Conservation (phyloP, 768 basidiomycete species). For the Lentinula boryana region DNA sequence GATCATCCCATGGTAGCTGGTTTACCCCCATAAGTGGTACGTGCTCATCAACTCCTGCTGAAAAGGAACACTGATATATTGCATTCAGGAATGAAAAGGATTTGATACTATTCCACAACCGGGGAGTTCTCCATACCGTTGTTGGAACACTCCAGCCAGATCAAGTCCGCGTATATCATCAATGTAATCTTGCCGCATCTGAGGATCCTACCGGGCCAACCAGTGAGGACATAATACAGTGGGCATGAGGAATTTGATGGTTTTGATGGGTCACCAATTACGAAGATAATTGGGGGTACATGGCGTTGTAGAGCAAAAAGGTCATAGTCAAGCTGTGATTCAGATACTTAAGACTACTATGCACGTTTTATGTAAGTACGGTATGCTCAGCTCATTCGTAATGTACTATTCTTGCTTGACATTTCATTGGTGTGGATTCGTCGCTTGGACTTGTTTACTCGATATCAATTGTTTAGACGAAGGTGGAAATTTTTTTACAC, state of each 20-base stretch:
- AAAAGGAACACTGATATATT: neutral
- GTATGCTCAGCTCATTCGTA: too few species aligned
- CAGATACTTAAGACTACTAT: too few species aligned
- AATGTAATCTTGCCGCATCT: conserved; percentile 54
- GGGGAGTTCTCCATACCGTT: conserved; percentile 54
- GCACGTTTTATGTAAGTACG: too few species aligned
- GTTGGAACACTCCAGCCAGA: conserved; percentile 46
- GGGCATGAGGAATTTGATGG: conserved; percentile 23
- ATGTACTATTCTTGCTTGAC: too few species aligned
- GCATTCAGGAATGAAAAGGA: conserved; percentile 38
- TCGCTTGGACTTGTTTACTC: too few species aligned
- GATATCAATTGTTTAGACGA: too few species aligned
- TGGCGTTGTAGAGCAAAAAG: too few species aligned
- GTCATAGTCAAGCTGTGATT: too few species aligned
- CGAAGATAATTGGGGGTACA: too few species aligned
- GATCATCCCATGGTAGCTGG: conserved; percentile 21
- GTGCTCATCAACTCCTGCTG: neutral
- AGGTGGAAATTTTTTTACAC: too few species aligned
- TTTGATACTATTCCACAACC: conserved; percentile 58
- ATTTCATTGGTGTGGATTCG: too few species aligned
- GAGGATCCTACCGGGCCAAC: conserved; percentile 42
- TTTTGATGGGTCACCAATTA: too few species aligned
- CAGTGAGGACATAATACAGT: conserved; percentile 35
- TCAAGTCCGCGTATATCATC: conserved; percentile 46
- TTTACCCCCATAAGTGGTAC: conserved; percentile 55